phyloP scores from a whole-genome alignment of 768 basidiomycete genomes.

The Dentipellis sp. region DNA sequence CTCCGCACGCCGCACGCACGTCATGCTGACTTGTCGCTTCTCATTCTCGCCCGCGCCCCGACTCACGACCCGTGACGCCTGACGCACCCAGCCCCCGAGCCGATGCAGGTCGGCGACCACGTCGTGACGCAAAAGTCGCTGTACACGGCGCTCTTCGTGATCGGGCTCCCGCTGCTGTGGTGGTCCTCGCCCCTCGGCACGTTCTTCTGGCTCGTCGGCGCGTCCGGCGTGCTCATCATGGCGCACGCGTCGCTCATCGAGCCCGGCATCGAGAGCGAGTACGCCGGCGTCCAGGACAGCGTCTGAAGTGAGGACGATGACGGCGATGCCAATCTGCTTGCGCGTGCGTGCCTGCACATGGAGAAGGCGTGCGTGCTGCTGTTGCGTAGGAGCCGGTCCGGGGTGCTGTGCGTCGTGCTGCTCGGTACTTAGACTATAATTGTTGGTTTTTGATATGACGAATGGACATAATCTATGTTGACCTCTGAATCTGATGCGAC shows the following conservation, averaged over 20 bases:
- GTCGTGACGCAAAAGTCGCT: slow-evolving; percentile 84
- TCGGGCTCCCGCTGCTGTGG: slow-evolving; percentile 86
- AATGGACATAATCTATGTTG: no score
- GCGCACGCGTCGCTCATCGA: slow-evolving; percentile 85
- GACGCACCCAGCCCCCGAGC: slow-evolving; percentile 56
- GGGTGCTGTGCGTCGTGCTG: no score
- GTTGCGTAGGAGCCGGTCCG: no score
- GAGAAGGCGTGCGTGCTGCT: no score
- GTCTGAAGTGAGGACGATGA: no score
- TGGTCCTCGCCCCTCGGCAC: slow-evolving; percentile 65
- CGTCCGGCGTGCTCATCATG: slow-evolving; percentile 75
- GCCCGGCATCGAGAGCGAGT: slow-evolving; percentile 93
- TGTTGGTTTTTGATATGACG: no score
- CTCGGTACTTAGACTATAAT: no score
- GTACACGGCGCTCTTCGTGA: slow-evolving; percentile 83
- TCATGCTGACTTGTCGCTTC: neutral
- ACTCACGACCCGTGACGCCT: neutral
- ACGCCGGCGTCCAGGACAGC: slow-evolving; percentile 64
- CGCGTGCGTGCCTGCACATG: no score
- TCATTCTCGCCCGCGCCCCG: neutral
- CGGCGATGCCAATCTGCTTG: no score
- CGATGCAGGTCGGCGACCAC: slow-evolving; percentile 73
- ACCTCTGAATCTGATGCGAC: no score
- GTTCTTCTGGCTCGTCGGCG: slow-evolving; percentile 93
- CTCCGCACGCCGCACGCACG: neutral